A percentile compares a stretch with the other conserved stretches of the same genome.
Conservation (phyloP, 306 rosid species). For the Senna siamea region DNA sequence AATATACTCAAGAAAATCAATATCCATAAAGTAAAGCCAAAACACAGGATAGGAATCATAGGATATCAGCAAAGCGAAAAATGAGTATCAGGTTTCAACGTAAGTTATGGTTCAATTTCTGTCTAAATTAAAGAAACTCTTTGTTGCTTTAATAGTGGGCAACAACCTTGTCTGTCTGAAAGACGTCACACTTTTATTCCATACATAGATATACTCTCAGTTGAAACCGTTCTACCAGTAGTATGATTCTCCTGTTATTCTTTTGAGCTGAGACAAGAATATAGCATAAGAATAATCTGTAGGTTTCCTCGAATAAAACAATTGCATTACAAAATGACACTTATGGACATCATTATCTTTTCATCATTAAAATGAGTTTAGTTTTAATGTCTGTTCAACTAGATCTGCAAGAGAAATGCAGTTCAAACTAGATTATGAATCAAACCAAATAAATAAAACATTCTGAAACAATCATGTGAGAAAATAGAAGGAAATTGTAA, state of each 20-base stretch:
- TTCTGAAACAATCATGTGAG: neutral
- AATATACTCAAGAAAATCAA: constrained; percentile 18
- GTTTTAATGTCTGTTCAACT: constrained; percentile 5
- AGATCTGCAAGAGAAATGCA: constrained; percentile 23
- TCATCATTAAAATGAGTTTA: neutral
- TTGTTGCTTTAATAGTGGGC: neutral
- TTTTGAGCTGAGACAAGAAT: neutral
- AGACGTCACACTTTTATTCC: neutral
- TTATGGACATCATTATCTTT: neutral
- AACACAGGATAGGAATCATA: constrained; percentile 24
- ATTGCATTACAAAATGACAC: constrained; percentile 12
- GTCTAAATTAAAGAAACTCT: neutral
- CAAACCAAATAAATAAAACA: constrained; percentile 12
- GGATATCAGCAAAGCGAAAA: constrained; percentile 21
- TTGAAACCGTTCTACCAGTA: neutral
- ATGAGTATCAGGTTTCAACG: neutral
- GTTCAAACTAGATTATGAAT: constrained; percentile 3
- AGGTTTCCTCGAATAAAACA: neutral
- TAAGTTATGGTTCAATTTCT: neutral
- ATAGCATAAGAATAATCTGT: neutral
- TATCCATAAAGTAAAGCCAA: neutral
- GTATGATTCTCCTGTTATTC: constrained; percentile 9
- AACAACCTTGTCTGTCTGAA: neutral
- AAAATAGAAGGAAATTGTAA: neutral
- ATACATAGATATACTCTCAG: constrained; percentile 15